Evolutionary conservation across 2,329 filamentous ascomycete species (phyloP), one percentile per base, ranked within the genome.

Genomic region (Didymella sp.): DNA sequence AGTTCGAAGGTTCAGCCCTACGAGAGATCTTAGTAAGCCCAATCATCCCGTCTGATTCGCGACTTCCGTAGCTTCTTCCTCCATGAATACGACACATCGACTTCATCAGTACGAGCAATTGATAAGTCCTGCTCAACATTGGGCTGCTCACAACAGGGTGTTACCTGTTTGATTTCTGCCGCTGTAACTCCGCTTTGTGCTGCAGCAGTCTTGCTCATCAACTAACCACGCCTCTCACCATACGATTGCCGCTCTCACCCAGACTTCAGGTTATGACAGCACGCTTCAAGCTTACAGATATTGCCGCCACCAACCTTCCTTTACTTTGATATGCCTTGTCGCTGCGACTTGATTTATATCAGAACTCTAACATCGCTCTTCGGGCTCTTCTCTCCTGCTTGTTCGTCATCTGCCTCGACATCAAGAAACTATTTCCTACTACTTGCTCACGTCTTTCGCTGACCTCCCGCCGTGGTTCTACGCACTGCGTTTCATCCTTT

Each of bases 191-290:
- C 43, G 28, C 33, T 38, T 9, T 12, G 19, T 4, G 28, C 41
- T 37, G 24, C 31, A 4, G 21, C 44, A 9, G 12, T 30, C 3
- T 59, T 58, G 47, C 45, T 61, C 41, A 28, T 33, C 43, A 11
- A 62, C 54, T 59, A 56, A 62, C 51, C 17, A 25, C 41, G 19
- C 28, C 50, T 60, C 52, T 58, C 55, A 52, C 53, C 33, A 19
- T 44, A 31, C 64, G 59, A 40, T 13, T 41, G 21, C 40, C 44
- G 50, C 47, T 61, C 62, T 69, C 56, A 67, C 67, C 54, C 38
- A 56, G 28, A 30, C 24, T 42, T 58, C 49, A 42, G 30, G 13
- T 44, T 24, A 58, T 43, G 12, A 28, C 33, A 38, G 25, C 41
- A 57, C 44, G 38, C 52, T 51, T 55, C 56, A 41, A 11, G 4